A percentile compares a stretch with the other conserved stretches of the same genome.
These are phyloP conservation scores for Linum tenue DNA, from an alignment of 345 rosid species.

Conservation along the genomic window DNA sequence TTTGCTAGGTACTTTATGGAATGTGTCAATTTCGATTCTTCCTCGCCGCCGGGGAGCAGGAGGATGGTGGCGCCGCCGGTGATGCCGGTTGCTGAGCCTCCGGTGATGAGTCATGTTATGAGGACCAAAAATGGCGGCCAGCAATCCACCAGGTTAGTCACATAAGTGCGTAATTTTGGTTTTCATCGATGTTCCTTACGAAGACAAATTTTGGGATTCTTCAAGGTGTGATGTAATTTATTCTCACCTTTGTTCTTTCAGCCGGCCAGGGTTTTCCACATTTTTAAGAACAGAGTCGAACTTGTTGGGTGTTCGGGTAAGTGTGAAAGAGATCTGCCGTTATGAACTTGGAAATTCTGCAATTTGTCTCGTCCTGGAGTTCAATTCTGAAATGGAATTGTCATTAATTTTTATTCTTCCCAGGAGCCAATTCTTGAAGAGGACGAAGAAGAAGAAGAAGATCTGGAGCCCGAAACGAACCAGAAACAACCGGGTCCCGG, in stretches of 20 bases:
- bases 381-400: neutral
- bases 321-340: neutral
- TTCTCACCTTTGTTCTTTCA: neutral
- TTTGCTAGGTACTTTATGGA: conserved; percentile 50
- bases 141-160: conserved; percentile 36
- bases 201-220: neutral
- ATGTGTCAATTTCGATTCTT: conserved; percentile 36
- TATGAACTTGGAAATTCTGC: neutral
- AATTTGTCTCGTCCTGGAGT: neutral
- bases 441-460: conserved; percentile 24
- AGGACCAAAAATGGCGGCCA: conserved; percentile 20
- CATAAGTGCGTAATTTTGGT: neutral
- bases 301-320: neutral
- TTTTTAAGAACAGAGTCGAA: neutral
- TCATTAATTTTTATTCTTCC: neutral
- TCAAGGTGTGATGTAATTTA: neutral
- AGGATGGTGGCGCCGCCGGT: conserved; percentile 35
- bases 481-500: too few species aligned
- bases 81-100: conserved; percentile 64
- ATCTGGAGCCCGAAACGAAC: conserved; percentile 17
- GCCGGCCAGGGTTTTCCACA: neutral
- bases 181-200: neutral
- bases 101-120: conserved; percentile 47
- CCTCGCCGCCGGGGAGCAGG: conserved; percentile 11
- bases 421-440: conserved; percentile 31